These are phyloP conservation scores for Malania oleifera DNA, from an alignment of 164 flowering plant species.

Conservation along the genomic window DNA sequence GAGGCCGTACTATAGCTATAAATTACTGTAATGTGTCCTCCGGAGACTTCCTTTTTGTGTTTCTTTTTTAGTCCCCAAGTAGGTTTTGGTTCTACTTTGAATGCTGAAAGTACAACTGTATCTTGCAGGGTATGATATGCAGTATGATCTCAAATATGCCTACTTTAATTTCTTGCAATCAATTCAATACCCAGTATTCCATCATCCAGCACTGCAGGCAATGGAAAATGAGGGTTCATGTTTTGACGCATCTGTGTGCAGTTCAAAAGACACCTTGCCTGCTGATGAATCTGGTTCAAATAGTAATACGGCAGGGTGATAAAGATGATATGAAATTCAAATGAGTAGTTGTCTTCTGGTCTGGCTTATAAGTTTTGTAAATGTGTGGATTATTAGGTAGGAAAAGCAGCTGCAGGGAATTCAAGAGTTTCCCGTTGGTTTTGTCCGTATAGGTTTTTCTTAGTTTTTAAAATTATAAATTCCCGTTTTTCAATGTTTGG, in stretches of 20 bases:
- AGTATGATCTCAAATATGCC: slow-evolving; percentile 88
- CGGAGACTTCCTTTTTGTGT: neutral
- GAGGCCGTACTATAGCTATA: slow-evolving; percentile 75
- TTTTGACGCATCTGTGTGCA: neutral
- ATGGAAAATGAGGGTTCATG: slow-evolving; percentile 22
- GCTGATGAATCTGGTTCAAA: neutral
- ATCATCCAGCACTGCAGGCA: slow-evolving; percentile 6
- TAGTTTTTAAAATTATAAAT: too few relatives aligned
- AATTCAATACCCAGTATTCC: slow-evolving; percentile 20
- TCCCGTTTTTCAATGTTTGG: too few relatives aligned
- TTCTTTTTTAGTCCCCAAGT: neutral
- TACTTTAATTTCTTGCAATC: slow-evolving; percentile 89
- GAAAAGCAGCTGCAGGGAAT: too few relatives aligned
- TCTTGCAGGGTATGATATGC: slow-evolving; percentile 96
- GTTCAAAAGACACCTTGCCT: neutral
- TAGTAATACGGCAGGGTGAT: neutral
- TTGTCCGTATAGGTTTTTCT: too few relatives aligned
- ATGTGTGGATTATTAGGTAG: too few relatives aligned
- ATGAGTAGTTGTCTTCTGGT: too few relatives aligned
- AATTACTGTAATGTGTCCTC: slow-evolving; percentile 67
- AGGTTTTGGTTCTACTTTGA: neutral
- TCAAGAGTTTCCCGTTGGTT: too few relatives aligned
- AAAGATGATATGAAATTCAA: neutral
- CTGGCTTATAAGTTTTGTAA: too few relatives aligned
- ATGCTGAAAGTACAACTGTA: neutral